These are phyloP conservation scores for Sclerospora graminicola DNA, from an alignment of 352 stramenopile genomes.

Conservation along the genomic window DNA sequence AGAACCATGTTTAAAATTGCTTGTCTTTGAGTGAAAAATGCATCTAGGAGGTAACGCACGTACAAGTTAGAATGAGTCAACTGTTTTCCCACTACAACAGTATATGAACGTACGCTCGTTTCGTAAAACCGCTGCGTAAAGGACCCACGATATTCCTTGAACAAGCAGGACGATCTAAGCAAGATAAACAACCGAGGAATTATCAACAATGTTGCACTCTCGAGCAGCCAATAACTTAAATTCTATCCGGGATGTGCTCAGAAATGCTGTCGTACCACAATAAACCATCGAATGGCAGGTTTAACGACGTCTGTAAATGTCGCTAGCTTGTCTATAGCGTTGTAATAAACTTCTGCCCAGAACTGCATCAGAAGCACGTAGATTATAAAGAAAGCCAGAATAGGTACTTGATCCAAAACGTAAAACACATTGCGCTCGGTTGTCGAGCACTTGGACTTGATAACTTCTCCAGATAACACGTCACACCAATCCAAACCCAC, in stretches of 20 bases:
- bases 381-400: slow-evolving; percentile 72
- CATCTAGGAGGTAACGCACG: slow-evolving; percentile 21
- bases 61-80: background rate
- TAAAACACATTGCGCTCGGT: slow-evolving; percentile 78
- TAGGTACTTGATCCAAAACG: slow-evolving; percentile 73
- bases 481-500: slow-evolving; percentile 78
- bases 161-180: slow-evolving; percentile 47
- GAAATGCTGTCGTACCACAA: slow-evolving; percentile 27
- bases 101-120: slow-evolving; percentile 41
- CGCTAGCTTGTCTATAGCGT: slow-evolving; percentile 64
- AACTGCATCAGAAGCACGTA: slow-evolving; percentile 82
- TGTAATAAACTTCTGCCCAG: slow-evolving; percentile 86
- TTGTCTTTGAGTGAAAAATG: slow-evolving; percentile 71
- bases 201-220: background rate
- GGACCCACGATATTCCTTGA: slow-evolving; percentile 67
- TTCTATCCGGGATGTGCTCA: too few species aligned
- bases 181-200: background rate
- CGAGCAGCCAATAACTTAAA: background rate
- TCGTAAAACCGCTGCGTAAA: slow-evolving; percentile 63
- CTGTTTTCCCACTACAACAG: background rate
- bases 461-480: slow-evolving; percentile 59
- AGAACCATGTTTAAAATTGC: slow-evolving; percentile 77
- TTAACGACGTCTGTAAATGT: slow-evolving; percentile 59
- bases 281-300: slow-evolving; percentile 49
- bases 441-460: slow-evolving; percentile 37